Evolutionary conservation across 345 rosid species (phyloP).

Genomic region (Pugionium dolabratum): DNA sequence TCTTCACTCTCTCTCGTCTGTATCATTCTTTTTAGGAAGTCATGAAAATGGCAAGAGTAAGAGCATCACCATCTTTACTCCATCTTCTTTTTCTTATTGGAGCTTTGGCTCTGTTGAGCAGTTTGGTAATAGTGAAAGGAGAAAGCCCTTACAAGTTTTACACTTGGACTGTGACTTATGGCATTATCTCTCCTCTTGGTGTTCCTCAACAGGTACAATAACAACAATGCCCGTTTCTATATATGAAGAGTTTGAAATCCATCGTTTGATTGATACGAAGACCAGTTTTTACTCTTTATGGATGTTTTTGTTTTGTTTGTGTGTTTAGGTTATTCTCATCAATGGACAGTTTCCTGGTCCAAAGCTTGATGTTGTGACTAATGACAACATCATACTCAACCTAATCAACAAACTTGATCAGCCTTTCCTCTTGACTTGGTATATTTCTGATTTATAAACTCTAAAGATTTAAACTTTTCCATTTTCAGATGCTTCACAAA

Average conservation of each 20-base stretch:
- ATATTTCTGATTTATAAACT: background rate
- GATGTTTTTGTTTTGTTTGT: constrained; percentile 3
- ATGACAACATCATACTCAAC: constrained; percentile 85
- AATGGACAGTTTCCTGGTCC: constrained; percentile 99
- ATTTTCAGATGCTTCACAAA: background rate
- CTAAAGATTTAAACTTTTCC: constrained; percentile 2
- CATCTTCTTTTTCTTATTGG: constrained; percentile 39
- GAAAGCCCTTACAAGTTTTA: constrained; percentile 79
- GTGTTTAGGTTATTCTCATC: constrained; percentile 79
- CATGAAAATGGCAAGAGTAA: constrained; percentile 40
- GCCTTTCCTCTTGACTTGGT: constrained; percentile 96
- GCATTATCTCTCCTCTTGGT: constrained; percentile 74
- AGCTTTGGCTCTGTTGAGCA: constrained; percentile 50
- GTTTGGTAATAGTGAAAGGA: constrained; percentile 52
- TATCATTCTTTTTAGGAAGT: constrained; percentile 23
- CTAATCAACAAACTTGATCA: constrained; percentile 91
- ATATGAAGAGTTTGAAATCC: constrained; percentile 3
- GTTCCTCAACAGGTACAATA: constrained; percentile 79
- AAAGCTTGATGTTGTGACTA: constrained; percentile 83
- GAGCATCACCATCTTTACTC: constrained; percentile 7
- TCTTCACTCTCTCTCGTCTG: background rate
- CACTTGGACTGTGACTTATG: constrained; percentile 93
- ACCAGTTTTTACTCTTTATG: constrained; percentile 10
- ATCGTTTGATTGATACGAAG: constrained; percentile 18
- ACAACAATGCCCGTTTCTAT: constrained; percentile 6